Conservation (phyloP, 768 basidiomycete genomes). For the Lentinula sp. region DNA sequence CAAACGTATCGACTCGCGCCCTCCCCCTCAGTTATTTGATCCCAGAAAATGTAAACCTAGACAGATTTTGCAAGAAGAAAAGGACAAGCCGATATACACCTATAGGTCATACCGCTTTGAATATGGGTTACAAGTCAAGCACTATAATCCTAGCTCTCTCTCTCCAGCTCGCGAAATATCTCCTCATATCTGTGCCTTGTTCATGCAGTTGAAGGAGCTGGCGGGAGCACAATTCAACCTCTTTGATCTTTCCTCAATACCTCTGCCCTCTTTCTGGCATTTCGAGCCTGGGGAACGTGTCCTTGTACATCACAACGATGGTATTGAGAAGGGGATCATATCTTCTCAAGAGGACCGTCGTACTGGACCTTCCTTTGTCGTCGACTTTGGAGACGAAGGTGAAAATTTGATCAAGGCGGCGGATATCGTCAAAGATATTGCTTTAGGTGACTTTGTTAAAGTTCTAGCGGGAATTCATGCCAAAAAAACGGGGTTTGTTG, state of each 20-base stretch:
- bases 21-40: not conserved
- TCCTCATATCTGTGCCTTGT: not conserved
- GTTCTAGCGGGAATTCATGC: not conserved
- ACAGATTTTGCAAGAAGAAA: not conserved
- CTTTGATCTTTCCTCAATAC: not conserved
- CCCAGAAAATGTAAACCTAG: not conserved
- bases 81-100: not conserved
- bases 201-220: not conserved
- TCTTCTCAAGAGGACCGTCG: not conserved
- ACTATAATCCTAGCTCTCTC: not conserved
- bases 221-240: not conserved
- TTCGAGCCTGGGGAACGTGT: not conserved
- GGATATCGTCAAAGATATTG: not conserved
- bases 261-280: not conserved
- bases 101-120: not conserved
- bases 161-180: not conserved
- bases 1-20: not conserved
- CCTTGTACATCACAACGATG: not conserved
- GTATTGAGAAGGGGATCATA: not conserved
- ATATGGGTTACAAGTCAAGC: not conserved
- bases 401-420: not conserved
- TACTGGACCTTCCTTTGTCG: not conserved
- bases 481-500: not conserved
- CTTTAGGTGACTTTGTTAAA: not conserved
- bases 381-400: not conserved